Percentiles rank a stretch among this genome's conserved stretches.
These are phyloP conservation scores for Botrytis fabae DNA, from an alignment of 2,329 filamentous ascomycete species.

Conservation along the genomic window DNA sequence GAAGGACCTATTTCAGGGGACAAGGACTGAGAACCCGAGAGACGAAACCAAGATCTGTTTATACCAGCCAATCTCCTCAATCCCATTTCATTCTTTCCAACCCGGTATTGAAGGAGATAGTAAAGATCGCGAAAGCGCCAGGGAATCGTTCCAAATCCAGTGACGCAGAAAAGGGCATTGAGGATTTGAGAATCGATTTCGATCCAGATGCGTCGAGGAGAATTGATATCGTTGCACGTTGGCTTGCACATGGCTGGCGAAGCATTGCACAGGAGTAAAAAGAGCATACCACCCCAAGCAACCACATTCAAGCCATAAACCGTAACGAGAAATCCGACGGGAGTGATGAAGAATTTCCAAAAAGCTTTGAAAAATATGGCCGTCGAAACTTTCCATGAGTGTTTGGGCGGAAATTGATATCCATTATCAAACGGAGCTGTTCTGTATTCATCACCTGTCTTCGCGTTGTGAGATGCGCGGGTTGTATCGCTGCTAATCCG, in stretches of 20 bases:
- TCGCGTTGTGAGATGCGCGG: conserved; percentile 27
- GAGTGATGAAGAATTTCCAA: conserved; percentile 73
- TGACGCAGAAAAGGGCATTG: conserved; percentile 83
- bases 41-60: conserved; percentile 73
- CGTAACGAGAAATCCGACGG: conserved; percentile 73
- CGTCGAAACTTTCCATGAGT: conserved; percentile 59
- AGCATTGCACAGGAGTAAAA: conserved; percentile 77
- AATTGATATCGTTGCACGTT: conserved; percentile 70
- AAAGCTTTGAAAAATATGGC: conserved; percentile 60
- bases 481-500: conserved; percentile 32
- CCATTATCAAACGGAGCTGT: conserved; percentile 56
- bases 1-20: conserved; percentile 54
- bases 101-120: conserved; percentile 66
- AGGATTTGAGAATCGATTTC: conserved; percentile 82
- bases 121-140: conserved; percentile 83
- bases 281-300: conserved; percentile 90
- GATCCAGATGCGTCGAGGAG: conserved; percentile 78
- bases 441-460: conserved; percentile 34
- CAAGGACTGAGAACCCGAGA: conserved; percentile 64
- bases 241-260: conserved; percentile 71
- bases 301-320: conserved; percentile 81
- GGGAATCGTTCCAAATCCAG: conserved; percentile 78
- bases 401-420: conserved; percentile 64
- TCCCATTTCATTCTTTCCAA: conserved; percentile 53
- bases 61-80: conserved; percentile 72